A percentile compares a stretch with the other conserved stretches of the same genome.
phyloP scores from a whole-genome alignment of 495 filamentous ascomycete species.

The Friedmanniomyces endolithicus region DNA sequence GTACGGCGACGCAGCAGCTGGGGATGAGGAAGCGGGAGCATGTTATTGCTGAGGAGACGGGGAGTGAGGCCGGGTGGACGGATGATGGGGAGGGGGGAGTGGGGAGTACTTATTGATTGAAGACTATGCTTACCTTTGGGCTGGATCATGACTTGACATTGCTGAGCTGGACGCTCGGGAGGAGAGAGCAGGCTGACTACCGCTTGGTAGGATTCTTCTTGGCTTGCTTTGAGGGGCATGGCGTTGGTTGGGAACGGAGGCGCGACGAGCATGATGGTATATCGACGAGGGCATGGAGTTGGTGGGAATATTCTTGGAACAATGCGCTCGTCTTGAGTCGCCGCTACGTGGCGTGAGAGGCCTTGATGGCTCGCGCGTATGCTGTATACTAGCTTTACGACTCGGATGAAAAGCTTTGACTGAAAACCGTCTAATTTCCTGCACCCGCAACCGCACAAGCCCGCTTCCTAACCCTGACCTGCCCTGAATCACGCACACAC shows the following conservation, averaged over 20 bases:
- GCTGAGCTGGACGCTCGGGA: not conserved
- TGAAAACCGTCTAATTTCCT: not conserved
- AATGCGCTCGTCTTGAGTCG: not conserved
- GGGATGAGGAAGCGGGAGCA: slow-evolving; percentile 20
- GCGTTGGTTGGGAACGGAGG: not conserved
- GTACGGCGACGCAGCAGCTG: slow-evolving; percentile 28
- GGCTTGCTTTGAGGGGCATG: not conserved
- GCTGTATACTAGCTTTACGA: slow-evolving; percentile 10
- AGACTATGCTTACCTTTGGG: not conserved
- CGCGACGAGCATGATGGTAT: slow-evolving; percentile 3
- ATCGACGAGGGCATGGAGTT: not conserved
- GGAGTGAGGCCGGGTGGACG: slow-evolving; percentile 34
- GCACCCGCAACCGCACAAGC: no score
- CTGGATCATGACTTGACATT: not conserved
- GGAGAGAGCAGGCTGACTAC: no score
- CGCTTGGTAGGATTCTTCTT: not conserved
- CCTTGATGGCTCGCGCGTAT: not conserved
- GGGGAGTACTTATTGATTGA: slow-evolving; percentile 17
- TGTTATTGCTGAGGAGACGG: slow-evolving; percentile 26
- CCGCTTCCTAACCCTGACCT: no score
- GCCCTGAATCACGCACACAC: no score
- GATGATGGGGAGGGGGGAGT: slow-evolving; percentile 23
- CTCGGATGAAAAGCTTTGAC: slow-evolving; percentile 1
- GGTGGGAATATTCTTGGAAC: not conserved
- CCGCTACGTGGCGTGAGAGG: not conserved